Conservation (phyloP, 2,329 filamentous ascomycete genomes). For the Colletotrichum liaoningense region DNA sequence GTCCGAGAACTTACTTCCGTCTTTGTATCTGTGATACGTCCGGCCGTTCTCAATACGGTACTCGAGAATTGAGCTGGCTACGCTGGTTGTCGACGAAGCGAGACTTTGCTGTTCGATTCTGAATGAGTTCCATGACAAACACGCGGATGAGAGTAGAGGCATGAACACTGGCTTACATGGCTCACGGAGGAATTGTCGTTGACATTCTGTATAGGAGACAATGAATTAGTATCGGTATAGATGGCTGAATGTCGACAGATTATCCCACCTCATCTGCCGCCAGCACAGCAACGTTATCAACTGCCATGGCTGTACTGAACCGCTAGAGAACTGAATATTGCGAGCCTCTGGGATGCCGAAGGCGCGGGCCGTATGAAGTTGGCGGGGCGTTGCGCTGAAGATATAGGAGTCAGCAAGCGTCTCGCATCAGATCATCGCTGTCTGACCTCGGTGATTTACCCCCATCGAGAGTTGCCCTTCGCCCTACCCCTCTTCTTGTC, state of each 20-base stretch:
- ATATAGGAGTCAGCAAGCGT: too few relatives aligned
- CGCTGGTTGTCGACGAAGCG: not conserved
- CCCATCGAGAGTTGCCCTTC: not conserved
- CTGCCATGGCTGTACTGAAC: not conserved
- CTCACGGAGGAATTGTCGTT: not conserved
- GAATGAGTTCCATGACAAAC: not conserved
- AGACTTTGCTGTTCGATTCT: not conserved
- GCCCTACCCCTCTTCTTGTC: not conserved
- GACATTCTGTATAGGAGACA: not conserved
- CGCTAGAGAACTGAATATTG: too few relatives aligned
- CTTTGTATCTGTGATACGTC: conserved; percentile 47
- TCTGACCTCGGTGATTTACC: not conserved
- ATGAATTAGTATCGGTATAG: too few relatives aligned
- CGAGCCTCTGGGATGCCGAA: too few relatives aligned
- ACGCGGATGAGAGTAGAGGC: too few relatives aligned
- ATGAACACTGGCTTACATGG: not conserved
- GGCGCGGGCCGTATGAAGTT: too few relatives aligned
- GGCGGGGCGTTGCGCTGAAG: too few relatives aligned
- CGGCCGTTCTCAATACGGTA: conserved; percentile 46
- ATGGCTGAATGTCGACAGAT: not conserved
- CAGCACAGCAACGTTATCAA: not conserved
- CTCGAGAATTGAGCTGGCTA: not conserved
- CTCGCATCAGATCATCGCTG: too few relatives aligned
- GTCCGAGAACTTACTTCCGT: not conserved
- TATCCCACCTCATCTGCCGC: not conserved